Conservation (phyloP, 208 protist genomes). For the Crithidia acanthocephali region DNA sequence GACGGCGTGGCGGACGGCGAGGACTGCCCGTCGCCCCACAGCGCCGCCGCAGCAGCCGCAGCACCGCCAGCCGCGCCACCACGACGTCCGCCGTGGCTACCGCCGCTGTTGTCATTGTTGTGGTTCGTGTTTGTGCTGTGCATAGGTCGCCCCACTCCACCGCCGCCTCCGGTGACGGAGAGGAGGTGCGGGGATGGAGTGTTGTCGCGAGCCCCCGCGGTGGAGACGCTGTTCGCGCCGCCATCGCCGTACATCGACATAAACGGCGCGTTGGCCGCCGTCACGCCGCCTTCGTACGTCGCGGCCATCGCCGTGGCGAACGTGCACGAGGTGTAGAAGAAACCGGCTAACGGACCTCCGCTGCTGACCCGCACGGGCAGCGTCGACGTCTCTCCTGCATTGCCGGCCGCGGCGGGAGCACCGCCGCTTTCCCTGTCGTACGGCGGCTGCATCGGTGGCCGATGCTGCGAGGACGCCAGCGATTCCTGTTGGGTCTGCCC, state of each 20-base stretch:
- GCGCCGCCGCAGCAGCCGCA: not conserved
- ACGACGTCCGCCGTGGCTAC: too few species aligned
- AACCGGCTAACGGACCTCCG: slow-evolving; percentile 3
- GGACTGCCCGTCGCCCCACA: slow-evolving; percentile 1
- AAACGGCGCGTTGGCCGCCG: not conserved
- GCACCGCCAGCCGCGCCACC: not conserved
- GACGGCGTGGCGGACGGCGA: slow-evolving; percentile 10
- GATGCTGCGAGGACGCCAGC: slow-evolving; percentile 14
- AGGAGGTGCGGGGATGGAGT: not conserved
- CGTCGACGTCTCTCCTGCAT: not conserved
- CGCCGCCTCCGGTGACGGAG: not conserved
- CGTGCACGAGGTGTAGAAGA: slow-evolving; percentile 28
- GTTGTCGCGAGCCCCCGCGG: not conserved
- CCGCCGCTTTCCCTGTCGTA: not conserved
- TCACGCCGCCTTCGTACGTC: not conserved
- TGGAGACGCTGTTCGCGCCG: not conserved
- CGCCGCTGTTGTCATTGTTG: too few species aligned
- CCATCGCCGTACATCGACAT: not conserved
- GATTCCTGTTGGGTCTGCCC: not conserved
- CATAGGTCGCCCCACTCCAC: not conserved
- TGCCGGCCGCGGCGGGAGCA: not conserved
- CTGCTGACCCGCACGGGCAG: too few species aligned
- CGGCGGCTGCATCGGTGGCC: slow-evolving; percentile 7
- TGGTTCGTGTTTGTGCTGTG: too few species aligned
- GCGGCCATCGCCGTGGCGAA: not conserved